Evolutionary conservation across 2,329 filamentous ascomycete genomes (phyloP), one percentile per base, ranked within the genome.

Genomic region (Fusarium burgessii): DNA sequence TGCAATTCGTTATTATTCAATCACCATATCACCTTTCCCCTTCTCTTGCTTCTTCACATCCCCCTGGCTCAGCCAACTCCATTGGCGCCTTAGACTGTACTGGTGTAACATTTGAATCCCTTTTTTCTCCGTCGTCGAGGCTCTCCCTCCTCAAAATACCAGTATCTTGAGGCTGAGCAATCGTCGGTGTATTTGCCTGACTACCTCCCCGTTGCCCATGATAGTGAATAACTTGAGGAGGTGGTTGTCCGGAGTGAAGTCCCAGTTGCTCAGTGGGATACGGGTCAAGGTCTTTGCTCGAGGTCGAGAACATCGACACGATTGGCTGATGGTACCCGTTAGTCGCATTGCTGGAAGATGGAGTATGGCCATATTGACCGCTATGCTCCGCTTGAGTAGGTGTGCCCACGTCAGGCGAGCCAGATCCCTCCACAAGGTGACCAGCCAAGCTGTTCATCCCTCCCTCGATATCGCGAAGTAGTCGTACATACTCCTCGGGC

Each of bases 401-500:
- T 11, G 88, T 90, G 63, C 88, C 85, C 65, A 83, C 83, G 76
- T 91, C 84, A 71, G 86, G 88, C 58, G 82, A 82, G 65, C 81
- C 84, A 68, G 82, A 83, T 45, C 82, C 85, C 51, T 89, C 89
- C 25, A 80, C 84, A 13, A 88, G 77, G 58, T 91, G 87, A 29
- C 89, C 90, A 29, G 88, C 90, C 68, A 94, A 80, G 76, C 92
- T 93, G 67, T 88, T 92, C 84, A 95, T 90, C 36, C 94, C 95
- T 23, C 95, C 95, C 80, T 98, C 94, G 59, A 98, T 98, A 77
- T 98, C 94, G 50, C 94, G 90, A 66, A 99, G 86, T 47, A 99
- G 85, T 18, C 96, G 91, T 43, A 99, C 96, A 78, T 98, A 99
- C 80, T 97, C 95, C 81, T 99, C 96, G 0, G 96, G 96, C 3